Evolutionary conservation across 306 rosid genomes (phyloP).

Genomic region (Prosopis cineraria): DNA sequence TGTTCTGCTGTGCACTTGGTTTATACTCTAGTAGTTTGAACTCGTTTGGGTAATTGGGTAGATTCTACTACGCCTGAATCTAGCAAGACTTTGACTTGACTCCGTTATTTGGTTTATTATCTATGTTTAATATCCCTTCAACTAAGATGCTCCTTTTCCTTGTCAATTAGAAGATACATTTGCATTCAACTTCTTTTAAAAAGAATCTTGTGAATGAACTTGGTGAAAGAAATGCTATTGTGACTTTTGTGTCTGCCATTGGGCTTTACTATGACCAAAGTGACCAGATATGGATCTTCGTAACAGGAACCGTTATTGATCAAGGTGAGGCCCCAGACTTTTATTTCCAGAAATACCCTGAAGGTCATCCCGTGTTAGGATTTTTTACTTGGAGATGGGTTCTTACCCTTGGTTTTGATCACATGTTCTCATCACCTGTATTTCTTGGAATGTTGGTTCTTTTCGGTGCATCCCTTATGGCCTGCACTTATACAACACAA

Average conservation of each 20-base stretch:
- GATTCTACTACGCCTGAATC: too few species aligned
- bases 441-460: slow-evolving; percentile 74
- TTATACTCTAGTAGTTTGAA: too few species aligned
- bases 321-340: slow-evolving; percentile 87
- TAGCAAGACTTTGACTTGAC: too few species aligned
- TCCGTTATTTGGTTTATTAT: too few species aligned
- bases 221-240: slow-evolving; percentile 31
- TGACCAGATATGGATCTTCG: slow-evolving; percentile 28
- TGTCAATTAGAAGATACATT: not conserved
- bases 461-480: slow-evolving; percentile 86
- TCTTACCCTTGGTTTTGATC: slow-evolving; percentile 91
- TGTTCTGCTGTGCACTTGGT: too few species aligned
- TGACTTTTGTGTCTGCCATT: not conserved
- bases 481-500: slow-evolving; percentile 96
- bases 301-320: slow-evolving; percentile 82
- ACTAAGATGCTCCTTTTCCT: slow-evolving; percentile 9
- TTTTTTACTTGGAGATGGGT: slow-evolving; percentile 97
- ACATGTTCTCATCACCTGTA: slow-evolving; percentile 81
- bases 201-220: slow-evolving; percentile 17
- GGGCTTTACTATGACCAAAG: slow-evolving; percentile 16
- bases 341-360: slow-evolving; percentile 81
- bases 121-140: too few species aligned
- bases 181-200: not conserved
- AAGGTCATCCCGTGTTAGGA: slow-evolving; percentile 80
- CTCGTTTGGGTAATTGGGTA: too few species aligned